Evolutionary conservation across 2,329 filamentous ascomycete genomes (phyloP).

Genomic region (Pseudogymnoascus sp.): DNA sequence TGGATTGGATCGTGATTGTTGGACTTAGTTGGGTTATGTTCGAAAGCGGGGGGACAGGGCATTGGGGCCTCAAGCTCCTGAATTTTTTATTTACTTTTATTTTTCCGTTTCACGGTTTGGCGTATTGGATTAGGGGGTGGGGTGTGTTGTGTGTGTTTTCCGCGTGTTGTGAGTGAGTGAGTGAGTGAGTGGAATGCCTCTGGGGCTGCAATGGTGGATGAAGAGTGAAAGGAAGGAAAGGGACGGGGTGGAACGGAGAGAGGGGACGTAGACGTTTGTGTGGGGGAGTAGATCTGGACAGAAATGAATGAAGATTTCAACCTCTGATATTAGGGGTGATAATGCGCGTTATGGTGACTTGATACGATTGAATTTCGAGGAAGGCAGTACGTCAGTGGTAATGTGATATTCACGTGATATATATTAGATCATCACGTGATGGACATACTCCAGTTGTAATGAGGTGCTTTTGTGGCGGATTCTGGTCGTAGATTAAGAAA

Average conservation of each 20-base stretch:
- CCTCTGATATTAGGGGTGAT: neutral
- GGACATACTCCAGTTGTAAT: too few relatives aligned
- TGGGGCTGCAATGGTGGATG: neutral
- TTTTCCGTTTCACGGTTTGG: neutral
- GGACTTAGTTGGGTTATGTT: neutral
- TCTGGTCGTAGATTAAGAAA: too few relatives aligned
- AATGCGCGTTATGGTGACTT: neutral
- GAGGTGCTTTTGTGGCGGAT: too few relatives aligned
- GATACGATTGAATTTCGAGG: too few relatives aligned
- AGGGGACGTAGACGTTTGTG: neutral
- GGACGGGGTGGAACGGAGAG: neutral
- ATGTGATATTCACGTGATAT: too few relatives aligned
- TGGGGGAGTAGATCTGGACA: neutral
- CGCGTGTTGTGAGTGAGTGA: neutral
- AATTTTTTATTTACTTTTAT: neutral
- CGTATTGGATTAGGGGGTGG: neutral
- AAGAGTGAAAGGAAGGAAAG: neutral
- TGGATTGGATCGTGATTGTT: neutral
- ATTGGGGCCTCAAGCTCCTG: neutral
- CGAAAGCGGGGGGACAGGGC: neutral
- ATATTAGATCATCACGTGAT: too few relatives aligned
- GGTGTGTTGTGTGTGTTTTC: neutral
- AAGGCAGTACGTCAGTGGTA: too few relatives aligned
- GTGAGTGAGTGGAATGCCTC: neutral
- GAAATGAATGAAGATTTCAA: conserved; percentile 1